phyloP scores from a whole-genome alignment of 2,329 filamentous ascomycete species.

The Mollisia scopiformis region DNA sequence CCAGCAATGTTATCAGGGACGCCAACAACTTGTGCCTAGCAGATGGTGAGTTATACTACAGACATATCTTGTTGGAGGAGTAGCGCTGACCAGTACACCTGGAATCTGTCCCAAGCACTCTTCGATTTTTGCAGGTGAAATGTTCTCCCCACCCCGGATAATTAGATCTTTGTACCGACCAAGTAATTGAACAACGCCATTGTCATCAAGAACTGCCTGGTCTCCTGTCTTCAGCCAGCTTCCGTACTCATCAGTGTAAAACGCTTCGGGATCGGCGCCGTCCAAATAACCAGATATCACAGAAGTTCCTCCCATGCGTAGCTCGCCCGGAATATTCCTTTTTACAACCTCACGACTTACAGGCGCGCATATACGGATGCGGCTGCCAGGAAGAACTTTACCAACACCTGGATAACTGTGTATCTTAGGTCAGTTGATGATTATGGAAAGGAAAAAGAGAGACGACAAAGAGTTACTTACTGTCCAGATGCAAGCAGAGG shows the following conservation, averaged over 20 bases:
- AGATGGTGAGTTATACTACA: background rate
- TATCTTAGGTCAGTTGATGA: background rate
- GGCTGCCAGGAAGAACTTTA: conserved; percentile 10
- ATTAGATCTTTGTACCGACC: conserved; percentile 17
- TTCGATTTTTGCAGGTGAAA: conserved; percentile 16
- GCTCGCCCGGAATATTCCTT: conserved; percentile 69
- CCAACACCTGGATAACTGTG: conserved; percentile 14
- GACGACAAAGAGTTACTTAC: background rate
- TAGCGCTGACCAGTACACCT: background rate
- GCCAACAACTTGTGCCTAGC: conserved; percentile 1
- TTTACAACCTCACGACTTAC: conserved; percentile 61
- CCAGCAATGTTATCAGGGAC: conserved; percentile 5
- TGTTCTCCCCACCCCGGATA: conserved; percentile 18
- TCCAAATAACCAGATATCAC: conserved; percentile 69
- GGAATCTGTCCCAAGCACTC: conserved; percentile 7
- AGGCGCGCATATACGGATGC: conserved; percentile 5
- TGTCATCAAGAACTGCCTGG: conserved; percentile 48
- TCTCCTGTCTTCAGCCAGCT: conserved; percentile 73
- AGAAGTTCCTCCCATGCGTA: conserved; percentile 80
- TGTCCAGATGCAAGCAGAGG: background rate
- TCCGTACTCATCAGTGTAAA: conserved; percentile 55
- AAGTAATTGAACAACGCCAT: conserved; percentile 7
- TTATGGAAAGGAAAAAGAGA: background rate
- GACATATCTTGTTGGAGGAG: background rate
- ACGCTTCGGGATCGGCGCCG: conserved; percentile 50